Conservation (phyloP, 345 rosid species). For the Sonneratia alba region DNA sequence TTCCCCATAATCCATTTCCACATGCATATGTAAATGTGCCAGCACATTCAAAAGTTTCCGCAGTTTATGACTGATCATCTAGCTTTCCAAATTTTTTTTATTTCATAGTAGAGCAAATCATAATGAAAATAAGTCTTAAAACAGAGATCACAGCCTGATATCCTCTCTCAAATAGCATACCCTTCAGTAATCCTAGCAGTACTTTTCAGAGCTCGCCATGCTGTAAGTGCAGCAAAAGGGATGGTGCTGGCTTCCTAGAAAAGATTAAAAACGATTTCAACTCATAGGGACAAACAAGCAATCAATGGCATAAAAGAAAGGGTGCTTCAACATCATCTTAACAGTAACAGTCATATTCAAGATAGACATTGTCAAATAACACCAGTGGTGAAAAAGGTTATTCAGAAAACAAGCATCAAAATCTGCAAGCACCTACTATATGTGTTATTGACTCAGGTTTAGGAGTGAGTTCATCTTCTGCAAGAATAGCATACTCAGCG, state of each 20-base stretch:
- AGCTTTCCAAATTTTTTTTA: background rate
- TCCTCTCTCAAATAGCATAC: slow-evolving; percentile 25
- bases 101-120: background rate
- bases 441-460: slow-evolving; percentile 74
- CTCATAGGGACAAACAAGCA: background rate
- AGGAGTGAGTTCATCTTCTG: slow-evolving; percentile 62
- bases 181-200: slow-evolving; percentile 86
- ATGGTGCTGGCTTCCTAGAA: slow-evolving; percentile 85
- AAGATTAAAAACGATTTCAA: background rate
- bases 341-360: background rate
- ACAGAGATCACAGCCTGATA: background rate
- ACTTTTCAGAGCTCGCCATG: slow-evolving; percentile 89
- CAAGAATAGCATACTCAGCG: slow-evolving; percentile 70
- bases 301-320: background rate
- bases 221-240: slow-evolving; percentile 94
- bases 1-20: background rate
- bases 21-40: background rate
- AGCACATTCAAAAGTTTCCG: background rate
- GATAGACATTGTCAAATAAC: background rate
- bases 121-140: background rate
- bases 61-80: background rate
- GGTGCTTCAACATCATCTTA: background rate
- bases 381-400: background rate
- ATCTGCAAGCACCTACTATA: slow-evolving; percentile 33
- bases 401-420: background rate